Percentiles rank a stretch among this genome's conserved stretches.
phyloP scores from a whole-genome alignment of 2,329 filamentous ascomycete species.

The Xylariaceae sp. region DNA sequence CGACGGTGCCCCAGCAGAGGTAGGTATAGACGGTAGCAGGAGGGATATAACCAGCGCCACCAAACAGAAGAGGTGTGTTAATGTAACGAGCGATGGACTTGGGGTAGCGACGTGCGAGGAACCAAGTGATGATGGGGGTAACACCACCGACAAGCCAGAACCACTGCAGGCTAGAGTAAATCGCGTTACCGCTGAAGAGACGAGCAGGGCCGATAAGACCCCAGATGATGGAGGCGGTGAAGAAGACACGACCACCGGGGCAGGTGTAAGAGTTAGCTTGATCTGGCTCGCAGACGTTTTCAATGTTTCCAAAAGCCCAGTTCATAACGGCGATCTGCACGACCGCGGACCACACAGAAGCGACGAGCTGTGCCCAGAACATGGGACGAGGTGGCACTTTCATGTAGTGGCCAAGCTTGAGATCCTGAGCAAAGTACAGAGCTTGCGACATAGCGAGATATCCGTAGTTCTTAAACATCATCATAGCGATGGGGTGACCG shows the following conservation, averaged over 20 bases:
- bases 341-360: slow-evolving; percentile 44
- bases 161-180: slow-evolving; percentile 63
- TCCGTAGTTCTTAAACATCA: slow-evolving; percentile 74
- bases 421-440: slow-evolving; percentile 60
- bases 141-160: slow-evolving; percentile 67
- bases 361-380: slow-evolving; percentile 46
- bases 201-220: slow-evolving; percentile 67
- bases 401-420: slow-evolving; percentile 64
- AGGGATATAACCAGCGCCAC: slow-evolving; percentile 59
- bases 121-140: slow-evolving; percentile 60
- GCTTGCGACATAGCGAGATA: slow-evolving; percentile 66
- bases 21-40: slow-evolving; percentile 70
- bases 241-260: slow-evolving; percentile 54
- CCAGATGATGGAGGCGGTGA: slow-evolving; percentile 69
- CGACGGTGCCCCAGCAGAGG: slow-evolving; percentile 65
- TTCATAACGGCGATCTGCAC: slow-evolving; percentile 61
- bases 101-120: slow-evolving; percentile 58
- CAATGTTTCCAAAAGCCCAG: slow-evolving; percentile 60
- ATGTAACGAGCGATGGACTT: slow-evolving; percentile 61
- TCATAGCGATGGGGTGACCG: slow-evolving; percentile 66
- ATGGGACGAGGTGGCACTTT: slow-evolving; percentile 42
- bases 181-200: slow-evolving; percentile 60
- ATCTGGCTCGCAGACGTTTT: slow-evolving; percentile 53
- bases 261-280: slow-evolving; percentile 56
- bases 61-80: slow-evolving; percentile 65